Conservation (phyloP, 345 rosid species). For the Cardamine chenopodiifolia region DNA sequence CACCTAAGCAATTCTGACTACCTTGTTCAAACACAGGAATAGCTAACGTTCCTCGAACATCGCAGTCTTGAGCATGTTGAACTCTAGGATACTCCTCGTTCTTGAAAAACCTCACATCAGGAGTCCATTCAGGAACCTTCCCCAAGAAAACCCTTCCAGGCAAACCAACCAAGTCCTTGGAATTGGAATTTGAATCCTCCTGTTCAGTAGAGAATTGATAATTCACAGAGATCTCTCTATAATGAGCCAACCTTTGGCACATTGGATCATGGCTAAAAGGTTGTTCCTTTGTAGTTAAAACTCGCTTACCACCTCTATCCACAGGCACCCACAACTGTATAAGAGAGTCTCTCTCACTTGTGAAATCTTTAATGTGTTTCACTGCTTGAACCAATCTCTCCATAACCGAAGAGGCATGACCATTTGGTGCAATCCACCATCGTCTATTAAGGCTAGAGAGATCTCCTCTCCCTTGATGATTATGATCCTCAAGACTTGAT, state of each 20-base stretch:
- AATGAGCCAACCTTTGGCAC: constrained; percentile 63
- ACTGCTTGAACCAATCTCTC: constrained; percentile 77
- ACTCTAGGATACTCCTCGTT: constrained; percentile 83
- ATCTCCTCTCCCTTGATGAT: constrained; percentile 38
- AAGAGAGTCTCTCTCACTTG: constrained; percentile 68
- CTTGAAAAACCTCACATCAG: constrained; percentile 86
- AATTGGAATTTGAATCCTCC: constrained; percentile 41
- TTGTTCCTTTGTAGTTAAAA: constrained; percentile 70
- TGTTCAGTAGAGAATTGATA: constrained; percentile 72
- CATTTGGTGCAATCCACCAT: constrained; percentile 81
- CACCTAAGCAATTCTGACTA: constrained; percentile 84
- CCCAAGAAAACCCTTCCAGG: constrained; percentile 87
- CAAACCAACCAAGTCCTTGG: constrained; percentile 65
- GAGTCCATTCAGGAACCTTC: constrained; percentile 94
- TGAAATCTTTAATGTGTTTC: constrained; percentile 57
- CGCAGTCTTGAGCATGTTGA: constrained; percentile 69
- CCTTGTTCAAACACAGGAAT: constrained; percentile 93
- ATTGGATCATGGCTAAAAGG: constrained; percentile 68
- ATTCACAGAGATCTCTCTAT: constrained; percentile 74
- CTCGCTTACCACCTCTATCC: constrained; percentile 59
- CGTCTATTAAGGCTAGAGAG: constrained; percentile 43
- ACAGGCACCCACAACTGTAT: constrained; percentile 95
- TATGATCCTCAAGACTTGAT: constrained; percentile 37
- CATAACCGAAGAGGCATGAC: constrained; percentile 57
- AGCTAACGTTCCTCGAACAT: constrained; percentile 84